Base-by-base conservation (phyloP, 1,139 yeast genomes). In the Casaregolazyma lundiana region DNA sequence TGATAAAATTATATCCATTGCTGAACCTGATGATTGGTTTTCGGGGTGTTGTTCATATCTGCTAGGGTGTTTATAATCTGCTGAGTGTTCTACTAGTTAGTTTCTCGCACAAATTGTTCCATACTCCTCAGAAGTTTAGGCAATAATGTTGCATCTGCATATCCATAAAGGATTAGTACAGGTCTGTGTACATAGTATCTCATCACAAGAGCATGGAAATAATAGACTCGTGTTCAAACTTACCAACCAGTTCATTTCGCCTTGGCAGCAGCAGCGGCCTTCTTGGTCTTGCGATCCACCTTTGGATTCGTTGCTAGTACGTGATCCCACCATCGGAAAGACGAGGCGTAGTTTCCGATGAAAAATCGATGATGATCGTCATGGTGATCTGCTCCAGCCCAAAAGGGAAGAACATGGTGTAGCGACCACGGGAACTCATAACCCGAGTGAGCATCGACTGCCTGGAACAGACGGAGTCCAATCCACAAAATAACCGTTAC, bases 371-470 rank as follows among this genome's bases (percentile, higher is more conserved):
- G 97, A 65, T 90, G 97, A 64, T 86, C 88, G 65, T 90, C 97
- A 64, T 90, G 97, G 67, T 90, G 97, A 61, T 87, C 97, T 19
- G 97, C 97, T 52, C 97, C 97, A 17, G 97, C 96, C 97, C 97
- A 90, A 69, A 90, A 77, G 32, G 97, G 96, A 50, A 90, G 65
- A 68, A 89, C 81, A 62, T 89, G 87, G 70, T 87, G 90, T 63
- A 90, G 76, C 4, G 96, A 87, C 88, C 95, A 83, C 47, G 97
- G 97, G 78, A 90, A 90, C 63, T 90, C 97, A 68, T 90, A 90
- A 50, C 97, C 97, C 1, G 97, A 89, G 66, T 90, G 97, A 35
- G 97, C 85, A 66, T 90, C 97, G 50, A 90, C 90, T 9, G 97
- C 97, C 71, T 90, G 97, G 72, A 84, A 83, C 56, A 90, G 78